Percentiles rank a stretch among this genome's conserved stretches.
These are phyloP conservation scores for Periconia macrospinosa DNA, from an alignment of 2,329 filamentous ascomycete genomes.

Conservation along the genomic window DNA sequence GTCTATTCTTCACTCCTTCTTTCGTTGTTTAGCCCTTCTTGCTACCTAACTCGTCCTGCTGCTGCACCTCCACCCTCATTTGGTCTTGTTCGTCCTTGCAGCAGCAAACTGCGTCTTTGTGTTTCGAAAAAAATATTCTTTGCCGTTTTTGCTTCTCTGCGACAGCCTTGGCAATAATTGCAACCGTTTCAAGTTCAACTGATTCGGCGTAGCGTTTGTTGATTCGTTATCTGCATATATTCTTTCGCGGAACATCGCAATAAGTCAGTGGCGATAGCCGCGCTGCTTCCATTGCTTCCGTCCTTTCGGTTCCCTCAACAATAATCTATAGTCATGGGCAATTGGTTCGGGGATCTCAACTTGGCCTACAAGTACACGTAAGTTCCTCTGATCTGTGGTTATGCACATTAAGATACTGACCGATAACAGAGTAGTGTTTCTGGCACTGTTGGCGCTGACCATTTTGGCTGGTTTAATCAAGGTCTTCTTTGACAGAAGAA, in stretches of 20 bases:
- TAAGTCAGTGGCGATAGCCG: neutral
- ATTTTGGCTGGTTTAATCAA: constrained; percentile 39
- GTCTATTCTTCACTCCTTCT: constrained; percentile 36
- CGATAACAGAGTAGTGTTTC: constrained; percentile 38
- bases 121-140: neutral
- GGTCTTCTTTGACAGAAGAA: constrained; percentile 37
- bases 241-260: constrained; percentile 1
- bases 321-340: constrained; percentile 23
- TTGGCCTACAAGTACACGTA: constrained; percentile 44
- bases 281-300: too few relatives aligned
- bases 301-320: too few relatives aligned
- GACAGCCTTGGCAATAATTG: constrained; percentile 2
- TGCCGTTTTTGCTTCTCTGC: constrained; percentile 8
- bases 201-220: neutral
- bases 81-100: neutral
- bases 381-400: constrained; percentile 1
- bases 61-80: neutral
- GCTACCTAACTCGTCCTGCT: neutral
- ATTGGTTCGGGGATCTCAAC: constrained; percentile 39
- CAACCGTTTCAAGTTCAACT: constrained; percentile 4
- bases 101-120: neutral
- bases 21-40: constrained; percentile 13
- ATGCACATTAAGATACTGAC: neutral
- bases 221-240: neutral
- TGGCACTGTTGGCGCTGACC: constrained; percentile 30